These are phyloP conservation scores for Staphylotrichum longicolle DNA, from an alignment of 495 filamentous ascomycete species.

Conservation along the genomic window DNA sequence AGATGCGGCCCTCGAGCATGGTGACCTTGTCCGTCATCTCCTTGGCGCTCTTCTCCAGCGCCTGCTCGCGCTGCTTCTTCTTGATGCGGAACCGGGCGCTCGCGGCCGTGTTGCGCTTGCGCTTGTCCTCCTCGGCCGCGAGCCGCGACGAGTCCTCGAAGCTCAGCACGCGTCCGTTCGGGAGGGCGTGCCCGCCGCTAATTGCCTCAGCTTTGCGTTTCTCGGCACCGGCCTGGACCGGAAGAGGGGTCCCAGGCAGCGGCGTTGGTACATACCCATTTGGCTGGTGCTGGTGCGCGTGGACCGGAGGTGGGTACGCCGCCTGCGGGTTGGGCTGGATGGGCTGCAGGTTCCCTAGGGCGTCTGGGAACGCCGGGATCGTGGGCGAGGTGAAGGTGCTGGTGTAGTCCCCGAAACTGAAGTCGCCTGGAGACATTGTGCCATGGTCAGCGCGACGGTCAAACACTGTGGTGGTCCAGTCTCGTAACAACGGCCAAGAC, in stretches of 20 bases:
- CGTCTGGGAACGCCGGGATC: slow-evolving; percentile 45
- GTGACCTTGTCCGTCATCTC: slow-evolving; percentile 85
- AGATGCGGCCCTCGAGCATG: slow-evolving; percentile 74
- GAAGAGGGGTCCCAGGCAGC: slow-evolving; percentile 7
- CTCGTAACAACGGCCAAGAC: slow-evolving; percentile 25
- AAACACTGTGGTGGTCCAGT: slow-evolving; percentile 14
- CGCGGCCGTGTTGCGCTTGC: slow-evolving; percentile 92
- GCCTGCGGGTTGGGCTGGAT: slow-evolving; percentile 45
- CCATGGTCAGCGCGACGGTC: slow-evolving; percentile 37
- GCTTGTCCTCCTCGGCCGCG: slow-evolving; percentile 95
- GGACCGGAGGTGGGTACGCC: slow-evolving; percentile 35
- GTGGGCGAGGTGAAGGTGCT: slow-evolving; percentile 48
- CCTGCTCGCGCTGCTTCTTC: slow-evolving; percentile 98
- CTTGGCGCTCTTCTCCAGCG: slow-evolving; percentile 84
- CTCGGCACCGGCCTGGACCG: slow-evolving; percentile 34
- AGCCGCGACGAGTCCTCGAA: slow-evolving; percentile 69
- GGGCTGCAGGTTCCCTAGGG: slow-evolving; percentile 45
- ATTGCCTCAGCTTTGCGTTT: slow-evolving; percentile 53
- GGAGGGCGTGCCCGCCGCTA: slow-evolving; percentile 28
- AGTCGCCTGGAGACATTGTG: slow-evolving; percentile 53
- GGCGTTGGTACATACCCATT: slow-evolving; percentile 42
- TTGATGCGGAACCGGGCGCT: slow-evolving; percentile 94
- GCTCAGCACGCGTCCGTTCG: slow-evolving; percentile 36
- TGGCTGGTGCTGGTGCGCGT: slow-evolving; percentile 36
- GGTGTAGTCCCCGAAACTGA: slow-evolving; percentile 47